Evolutionary conservation across 139 green algal genomes (phyloP).

Genomic region (Coelastrella sp.): DNA sequence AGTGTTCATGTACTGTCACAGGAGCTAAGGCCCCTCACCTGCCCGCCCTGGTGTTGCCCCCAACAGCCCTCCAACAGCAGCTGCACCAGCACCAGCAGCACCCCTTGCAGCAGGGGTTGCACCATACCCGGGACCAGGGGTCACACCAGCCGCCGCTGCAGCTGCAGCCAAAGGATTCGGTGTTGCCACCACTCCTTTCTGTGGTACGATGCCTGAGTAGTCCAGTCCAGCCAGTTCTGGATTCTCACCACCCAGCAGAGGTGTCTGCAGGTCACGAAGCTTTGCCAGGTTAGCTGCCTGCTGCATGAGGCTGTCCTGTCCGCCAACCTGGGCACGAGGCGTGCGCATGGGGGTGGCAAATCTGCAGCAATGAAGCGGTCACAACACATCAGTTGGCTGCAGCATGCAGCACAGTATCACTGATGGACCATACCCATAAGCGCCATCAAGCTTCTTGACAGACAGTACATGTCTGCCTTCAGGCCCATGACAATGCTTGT

Average conservation of each 20-base stretch:
- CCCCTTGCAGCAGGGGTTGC: constrained; percentile 33
- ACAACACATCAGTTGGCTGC: neutral
- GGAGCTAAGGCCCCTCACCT: neutral
- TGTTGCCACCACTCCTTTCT: constrained; percentile 56
- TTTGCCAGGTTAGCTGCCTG: constrained; percentile 88
- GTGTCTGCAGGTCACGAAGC: constrained; percentile 85
- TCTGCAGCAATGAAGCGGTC: neutral
- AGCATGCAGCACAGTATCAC: neutral
- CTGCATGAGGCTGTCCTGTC: constrained; percentile 81
- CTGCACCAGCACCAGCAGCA: constrained; percentile 21
- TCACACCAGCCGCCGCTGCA: constrained; percentile 28
- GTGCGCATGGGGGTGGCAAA: constrained; percentile 86
- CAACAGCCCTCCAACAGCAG: constrained; percentile 30
- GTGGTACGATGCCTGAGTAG: constrained; percentile 77
- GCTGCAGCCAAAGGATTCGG: constrained; percentile 76
- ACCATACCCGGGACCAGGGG: constrained; percentile 19
- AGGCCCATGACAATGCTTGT: too few species aligned
- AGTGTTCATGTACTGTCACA: neutral
- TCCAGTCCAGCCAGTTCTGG: constrained; percentile 73
- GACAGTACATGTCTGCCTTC: too few species aligned
- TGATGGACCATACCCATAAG: neutral
- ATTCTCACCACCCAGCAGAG: constrained; percentile 91
- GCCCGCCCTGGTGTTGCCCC: constrained; percentile 27
- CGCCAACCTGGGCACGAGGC: constrained; percentile 56
- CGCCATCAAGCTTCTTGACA: too few species aligned